Evolutionary conservation across 129 eudicot genomes (phyloP).

Genomic region (Apium graveolens): DNA sequence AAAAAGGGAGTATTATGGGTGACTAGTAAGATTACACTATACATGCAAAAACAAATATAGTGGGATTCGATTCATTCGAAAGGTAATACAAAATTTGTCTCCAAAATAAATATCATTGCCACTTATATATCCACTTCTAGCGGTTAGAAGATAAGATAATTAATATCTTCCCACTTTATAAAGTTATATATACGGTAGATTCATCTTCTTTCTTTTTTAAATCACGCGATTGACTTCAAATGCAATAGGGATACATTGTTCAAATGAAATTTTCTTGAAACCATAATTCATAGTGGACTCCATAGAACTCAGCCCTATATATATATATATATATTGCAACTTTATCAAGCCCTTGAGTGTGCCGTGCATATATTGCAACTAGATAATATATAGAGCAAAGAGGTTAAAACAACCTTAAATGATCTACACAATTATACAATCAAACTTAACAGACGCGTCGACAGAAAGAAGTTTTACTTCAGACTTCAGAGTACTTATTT

Average conservation of each 20-base stretch:
- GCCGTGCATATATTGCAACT: neutral
- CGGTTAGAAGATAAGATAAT: no score
- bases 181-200: neutral
- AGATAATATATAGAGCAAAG: neutral
- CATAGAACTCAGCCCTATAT: no score
- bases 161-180: neutral
- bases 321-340: no score
- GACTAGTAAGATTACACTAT: neutral
- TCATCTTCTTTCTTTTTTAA: neutral
- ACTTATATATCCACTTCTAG: neutral
- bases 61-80: neutral
- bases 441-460: neutral
- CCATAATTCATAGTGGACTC: no score
- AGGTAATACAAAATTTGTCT: neutral
- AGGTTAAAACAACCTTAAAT: neutral
- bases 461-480: neutral
- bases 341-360: neutral
- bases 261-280: no score
- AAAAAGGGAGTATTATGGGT: neutral
- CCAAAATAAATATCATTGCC: neutral
- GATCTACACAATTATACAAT: neutral
- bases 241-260: no score
- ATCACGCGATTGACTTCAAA: neutral
- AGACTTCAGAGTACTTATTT: neutral
- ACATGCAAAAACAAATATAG: neutral